Evolutionary conservation across 305 asterid genomes (phyloP), one percentile per base, ranked within the genome.

Genomic region (Rubia occidens): DNA sequence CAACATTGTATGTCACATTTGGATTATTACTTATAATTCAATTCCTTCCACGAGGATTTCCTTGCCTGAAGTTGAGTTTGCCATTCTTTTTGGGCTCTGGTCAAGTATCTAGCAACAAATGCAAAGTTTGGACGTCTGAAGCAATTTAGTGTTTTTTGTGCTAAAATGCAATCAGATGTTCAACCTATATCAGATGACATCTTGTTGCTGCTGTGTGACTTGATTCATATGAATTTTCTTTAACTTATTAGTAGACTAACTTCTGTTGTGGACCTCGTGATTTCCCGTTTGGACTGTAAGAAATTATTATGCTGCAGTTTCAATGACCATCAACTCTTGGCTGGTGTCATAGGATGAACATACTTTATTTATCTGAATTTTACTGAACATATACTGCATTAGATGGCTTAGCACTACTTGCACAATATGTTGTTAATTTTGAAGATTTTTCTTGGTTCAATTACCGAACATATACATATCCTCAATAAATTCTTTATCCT

Each of bases 131-230:
- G 63, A 32, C 17, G 35, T 26, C 61, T 59, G 32, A 56, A 56
- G 60, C 10, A 56, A 59, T 21, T 24, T 59, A 59, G 64, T 24
- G 39, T 59, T 9, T 26, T 59, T 29, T 21, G n/a, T 0, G 61
- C 32, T 56, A 21, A 56, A 56, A 56, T 56, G 61, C 35, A 56
- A 20, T 59, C 64, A 59, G 64, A 59, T 59, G 40, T 11, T 59
- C 64, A 59, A 59, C 15, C 29, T 26, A 56, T 56, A 59, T 3
- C 39, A 24, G 39, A 21, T 0, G 39, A 59, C 64, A 59, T 24
- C 21, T 56, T 56, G 56, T 51, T 51, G 26, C 60, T n/a, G 60
- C 60, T 1, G 11, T 54, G 60, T n/a, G 8, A 54, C 11, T 54
- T n/a, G 26, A n/a, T 54, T 54, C 26, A 17, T 54, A 18, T 54